Conservation (phyloP, 345 rosid species). For the Syzygium aromaticum region DNA sequence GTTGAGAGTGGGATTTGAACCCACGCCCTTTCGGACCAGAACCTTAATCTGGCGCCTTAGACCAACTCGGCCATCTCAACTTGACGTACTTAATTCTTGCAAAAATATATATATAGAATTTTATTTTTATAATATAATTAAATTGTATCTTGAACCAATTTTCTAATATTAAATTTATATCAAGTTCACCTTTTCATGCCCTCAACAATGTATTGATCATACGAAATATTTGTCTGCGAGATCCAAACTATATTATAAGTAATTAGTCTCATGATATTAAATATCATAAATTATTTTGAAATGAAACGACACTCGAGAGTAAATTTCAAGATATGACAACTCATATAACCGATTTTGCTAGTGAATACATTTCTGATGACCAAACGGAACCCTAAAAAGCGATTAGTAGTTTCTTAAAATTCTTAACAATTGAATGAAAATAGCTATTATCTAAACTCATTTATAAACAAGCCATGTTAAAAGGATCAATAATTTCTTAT, state of each 20-base stretch:
- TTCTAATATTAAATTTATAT: background rate
- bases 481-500: background rate
- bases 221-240: background rate
- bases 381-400: background rate
- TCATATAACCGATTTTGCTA: background rate
- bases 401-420: background rate
- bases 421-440: background rate
- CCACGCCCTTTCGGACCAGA: conserved; percentile 99
- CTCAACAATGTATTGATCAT: background rate
- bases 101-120: rapidly evolving
- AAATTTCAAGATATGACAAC: background rate
- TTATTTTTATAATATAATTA: rapidly evolving
- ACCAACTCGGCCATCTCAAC: conserved; percentile 99
- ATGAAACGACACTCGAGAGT: background rate
- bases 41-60: conserved; percentile 99
- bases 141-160: background rate
- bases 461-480: background rate
- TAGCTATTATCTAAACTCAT: background rate
- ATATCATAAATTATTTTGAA: background rate
- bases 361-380: rapidly evolving
- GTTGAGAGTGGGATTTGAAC: conserved; percentile 91
- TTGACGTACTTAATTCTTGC: rapidly evolving
- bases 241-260: background rate
- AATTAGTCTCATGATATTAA: background rate
- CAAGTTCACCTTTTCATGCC: background rate